Conservation (phyloP, 441 rosid species). For the Mallotus japonicus region DNA sequence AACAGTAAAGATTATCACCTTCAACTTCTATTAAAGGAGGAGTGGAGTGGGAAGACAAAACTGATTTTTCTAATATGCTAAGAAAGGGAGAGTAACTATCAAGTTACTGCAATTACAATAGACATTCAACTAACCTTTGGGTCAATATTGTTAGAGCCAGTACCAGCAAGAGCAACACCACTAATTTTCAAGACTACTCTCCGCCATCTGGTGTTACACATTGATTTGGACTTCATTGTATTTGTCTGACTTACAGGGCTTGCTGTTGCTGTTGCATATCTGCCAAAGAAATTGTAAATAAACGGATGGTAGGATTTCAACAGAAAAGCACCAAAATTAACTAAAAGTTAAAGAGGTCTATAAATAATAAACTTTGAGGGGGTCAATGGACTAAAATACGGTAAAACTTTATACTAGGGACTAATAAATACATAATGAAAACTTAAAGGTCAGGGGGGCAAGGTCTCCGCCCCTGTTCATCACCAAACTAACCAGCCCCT, state of each 20-base stretch:
- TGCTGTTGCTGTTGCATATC: slow-evolving; percentile 39
- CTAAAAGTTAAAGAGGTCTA: not conserved
- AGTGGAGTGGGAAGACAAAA: not conserved
- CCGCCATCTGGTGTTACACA: slow-evolving; percentile 64
- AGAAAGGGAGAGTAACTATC: not conserved
- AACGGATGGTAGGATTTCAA: not conserved
- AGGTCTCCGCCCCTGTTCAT: no score
- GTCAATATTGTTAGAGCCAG: slow-evolving; percentile 60
- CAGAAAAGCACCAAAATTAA: not conserved
- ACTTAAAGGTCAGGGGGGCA: no score
- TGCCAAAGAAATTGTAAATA: slow-evolving; percentile 22
- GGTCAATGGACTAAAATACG: no score
- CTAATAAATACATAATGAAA: no score
- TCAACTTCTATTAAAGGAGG: not conserved
- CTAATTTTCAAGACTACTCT: slow-evolving; percentile 84
- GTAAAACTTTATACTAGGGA: no score
- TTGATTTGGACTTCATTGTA: slow-evolving; percentile 45
- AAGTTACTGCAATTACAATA: not conserved
- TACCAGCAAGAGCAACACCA: slow-evolving; percentile 73
- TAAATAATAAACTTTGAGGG: not conserved
- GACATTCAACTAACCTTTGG: slow-evolving; percentile 52
- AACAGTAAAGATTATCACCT: slow-evolving; percentile 19
- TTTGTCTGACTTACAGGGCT: slow-evolving; percentile 44
- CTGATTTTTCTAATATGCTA: not conserved
- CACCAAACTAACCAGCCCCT: not conserved